Base-by-base conservation (phyloP, 1,284 basidiomycete genomes). In the Polyporus tsugae region DNA sequence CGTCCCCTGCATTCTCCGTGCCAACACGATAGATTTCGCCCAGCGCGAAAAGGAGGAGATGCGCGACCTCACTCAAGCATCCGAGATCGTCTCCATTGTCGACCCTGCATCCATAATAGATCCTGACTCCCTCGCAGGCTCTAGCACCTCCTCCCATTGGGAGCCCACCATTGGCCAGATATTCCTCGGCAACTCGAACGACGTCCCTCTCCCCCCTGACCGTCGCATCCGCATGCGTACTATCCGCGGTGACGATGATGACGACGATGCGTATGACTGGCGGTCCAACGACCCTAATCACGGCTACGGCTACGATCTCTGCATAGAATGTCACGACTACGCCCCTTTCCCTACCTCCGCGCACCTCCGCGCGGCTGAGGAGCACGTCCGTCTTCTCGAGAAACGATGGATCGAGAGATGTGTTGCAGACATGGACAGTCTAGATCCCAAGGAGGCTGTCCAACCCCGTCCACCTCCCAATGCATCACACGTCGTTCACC, bases 21-120 rank as follows among this genome's bases (percentile, higher is more conserved):
- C 85, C 59, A 91, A 90, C 78, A 91, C 89, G 19, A 87, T 93
- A 73, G 88, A 92, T 76, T 93, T 94, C 79, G 88, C 90, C 22
- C 85, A 88, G 74, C 84, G 92, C 42, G 96, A 98, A 82, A 89
- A 90, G 78, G 92, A 95, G 69, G 96, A 97, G 82, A 97, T 97
- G 93, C 85, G 92, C 35, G 91, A 93, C 75, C 83, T 97, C 68
- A 98, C 96, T 0, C 87, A 89, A 62, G 95, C 95, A 2, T 91
- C 89, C 38, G 93, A 96, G 82, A 95, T 75, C 49, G 60, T 73
- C 59, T 71, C 73, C 42, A 33, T 75, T 57, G 60, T 68, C 15
- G 64, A 65, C 65, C 55, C 69, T n/a, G 22, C 64, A 17, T 67
- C 69, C 2, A 42, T 29, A 6, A 33, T 61, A 25, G 70, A 71